Conservation (phyloP, 2,329 filamentous ascomycete species). For the Xylariaceae sp. region DNA sequence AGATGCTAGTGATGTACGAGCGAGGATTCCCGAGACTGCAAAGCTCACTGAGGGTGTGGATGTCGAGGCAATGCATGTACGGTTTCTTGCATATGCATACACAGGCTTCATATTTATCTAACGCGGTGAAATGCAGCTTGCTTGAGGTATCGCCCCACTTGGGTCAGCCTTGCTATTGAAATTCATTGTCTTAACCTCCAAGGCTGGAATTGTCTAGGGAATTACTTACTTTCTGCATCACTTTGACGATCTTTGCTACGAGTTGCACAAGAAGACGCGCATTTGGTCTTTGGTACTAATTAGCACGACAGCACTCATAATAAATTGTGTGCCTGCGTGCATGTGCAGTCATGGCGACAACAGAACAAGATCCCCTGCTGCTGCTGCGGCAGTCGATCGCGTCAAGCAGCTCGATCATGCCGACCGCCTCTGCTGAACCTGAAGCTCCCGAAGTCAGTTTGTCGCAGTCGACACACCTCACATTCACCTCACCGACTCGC, state of each 20-base stretch:
- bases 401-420: constrained; percentile 70
- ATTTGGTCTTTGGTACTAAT: not conserved
- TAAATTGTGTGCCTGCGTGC: not conserved
- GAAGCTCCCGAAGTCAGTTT: constrained; percentile 68
- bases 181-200: constrained; percentile 2
- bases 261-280: not conserved
- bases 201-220: constrained; percentile 18
- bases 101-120: not conserved
- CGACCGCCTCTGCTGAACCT: constrained; percentile 73
- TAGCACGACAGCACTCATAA: not conserved
- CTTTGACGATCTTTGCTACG: not conserved
- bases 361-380: constrained; percentile 77
- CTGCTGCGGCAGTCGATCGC: constrained; percentile 85
- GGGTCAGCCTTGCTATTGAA: constrained; percentile 20
- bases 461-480: constrained; percentile 78
- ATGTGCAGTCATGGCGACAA: constrained; percentile 59
- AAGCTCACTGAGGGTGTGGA: too few species aligned
- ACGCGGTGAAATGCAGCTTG: not conserved
- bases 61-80: too few species aligned
- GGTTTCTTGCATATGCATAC: constrained; percentile 9
- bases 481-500: constrained; percentile 69
- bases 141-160: constrained; percentile 5
- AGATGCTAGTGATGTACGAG: not conserved
- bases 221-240: not conserved
- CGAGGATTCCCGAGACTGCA: too few species aligned